Evolutionary conservation across 768 basidiomycete species (phyloP).

Genomic region (Termitomyces sp.): DNA sequence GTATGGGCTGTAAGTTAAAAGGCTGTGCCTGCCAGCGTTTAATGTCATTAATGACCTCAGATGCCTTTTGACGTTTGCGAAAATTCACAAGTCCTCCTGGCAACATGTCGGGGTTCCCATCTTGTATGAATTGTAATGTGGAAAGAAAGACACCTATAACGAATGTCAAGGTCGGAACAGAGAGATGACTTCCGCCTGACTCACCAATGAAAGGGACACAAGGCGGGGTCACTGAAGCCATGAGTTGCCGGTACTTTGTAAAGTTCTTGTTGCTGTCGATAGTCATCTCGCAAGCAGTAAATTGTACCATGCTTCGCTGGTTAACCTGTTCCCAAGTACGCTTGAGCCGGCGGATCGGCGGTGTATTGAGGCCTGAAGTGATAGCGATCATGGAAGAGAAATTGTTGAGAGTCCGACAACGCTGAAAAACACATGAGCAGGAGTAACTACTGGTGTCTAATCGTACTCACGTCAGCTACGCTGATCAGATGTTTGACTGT

Average conservation of each 20-base stretch:
- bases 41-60: conserved; percentile 96
- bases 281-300: conserved; percentile 80
- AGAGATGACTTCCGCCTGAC: conserved; percentile 10
- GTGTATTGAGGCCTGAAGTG: conserved; percentile 89
- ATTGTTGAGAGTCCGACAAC: conserved; percentile 85
- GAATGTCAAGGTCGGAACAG: conserved; percentile 5
- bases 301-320: conserved; percentile 64
- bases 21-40: conserved; percentile 91
- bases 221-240: conserved; percentile 82
- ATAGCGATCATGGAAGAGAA: conserved; percentile 98
- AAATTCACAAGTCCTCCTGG: conserved; percentile 86
- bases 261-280: conserved; percentile 95
- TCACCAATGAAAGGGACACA: conserved; percentile 96
- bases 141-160: conserved; percentile 87
- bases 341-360: conserved; percentile 88
- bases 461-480: conserved; percentile 76
- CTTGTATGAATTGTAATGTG: conserved; percentile 95
- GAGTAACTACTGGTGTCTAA: not conserved
- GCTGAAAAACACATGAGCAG: conserved; percentile 37
- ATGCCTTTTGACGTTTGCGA: conserved; percentile 89
- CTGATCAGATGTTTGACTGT: conserved; percentile 88
- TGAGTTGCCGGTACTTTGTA: conserved; percentile 80
- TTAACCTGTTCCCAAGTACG: conserved; percentile 91
- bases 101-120: conserved; percentile 86
- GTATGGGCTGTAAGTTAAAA: conserved; percentile 76